Conservation (phyloP, 1,284 basidiomycete species). For the Malassezia yamatoensis region DNA sequence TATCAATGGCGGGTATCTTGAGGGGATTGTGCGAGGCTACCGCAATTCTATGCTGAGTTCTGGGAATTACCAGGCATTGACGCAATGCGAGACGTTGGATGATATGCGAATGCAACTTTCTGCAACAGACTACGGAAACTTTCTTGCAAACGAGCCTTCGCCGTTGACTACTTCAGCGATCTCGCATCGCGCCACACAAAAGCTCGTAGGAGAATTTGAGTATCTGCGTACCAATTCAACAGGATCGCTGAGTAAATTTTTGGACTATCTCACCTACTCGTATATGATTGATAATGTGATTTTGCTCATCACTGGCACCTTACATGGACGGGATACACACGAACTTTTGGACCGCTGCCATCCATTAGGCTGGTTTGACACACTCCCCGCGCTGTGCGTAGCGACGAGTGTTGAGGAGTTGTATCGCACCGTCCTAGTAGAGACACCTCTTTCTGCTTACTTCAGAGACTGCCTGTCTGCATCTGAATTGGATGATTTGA, state of each 20-base stretch:
- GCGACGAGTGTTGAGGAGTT: constrained; percentile 98
- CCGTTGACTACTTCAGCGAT: constrained; percentile 91
- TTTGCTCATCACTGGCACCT: constrained; percentile 88
- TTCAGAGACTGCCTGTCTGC: constrained; percentile 92
- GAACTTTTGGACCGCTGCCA: constrained; percentile 94
- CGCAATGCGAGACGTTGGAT: constrained; percentile 95
- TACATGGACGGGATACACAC: constrained; percentile 94
- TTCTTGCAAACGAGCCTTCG: constrained; percentile 91
- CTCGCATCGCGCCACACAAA: constrained; percentile 84
- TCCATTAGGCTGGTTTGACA: constrained; percentile 91
- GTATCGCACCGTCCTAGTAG: constrained; percentile 90
- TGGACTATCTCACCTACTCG: constrained; percentile 97
- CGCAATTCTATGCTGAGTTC: constrained; percentile 81
- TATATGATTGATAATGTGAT: constrained; percentile 99
- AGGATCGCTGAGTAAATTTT: constrained; percentile 78
- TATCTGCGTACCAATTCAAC: constrained; percentile 83
- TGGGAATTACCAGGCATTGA: constrained; percentile 81
- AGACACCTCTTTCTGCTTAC: constrained; percentile 93
- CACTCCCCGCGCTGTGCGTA: constrained; percentile 97
- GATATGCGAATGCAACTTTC: constrained; percentile 63
- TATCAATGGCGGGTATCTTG: constrained; percentile 39
- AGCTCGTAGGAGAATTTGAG: constrained; percentile 94
- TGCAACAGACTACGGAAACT: constrained; percentile 96
- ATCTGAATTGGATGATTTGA: constrained; percentile 91
- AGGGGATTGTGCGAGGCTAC: constrained; percentile 89